Evolutionary conservation across 176 grass and related monocot genomes (phyloP).

Genomic region (Oryza punctata): DNA sequence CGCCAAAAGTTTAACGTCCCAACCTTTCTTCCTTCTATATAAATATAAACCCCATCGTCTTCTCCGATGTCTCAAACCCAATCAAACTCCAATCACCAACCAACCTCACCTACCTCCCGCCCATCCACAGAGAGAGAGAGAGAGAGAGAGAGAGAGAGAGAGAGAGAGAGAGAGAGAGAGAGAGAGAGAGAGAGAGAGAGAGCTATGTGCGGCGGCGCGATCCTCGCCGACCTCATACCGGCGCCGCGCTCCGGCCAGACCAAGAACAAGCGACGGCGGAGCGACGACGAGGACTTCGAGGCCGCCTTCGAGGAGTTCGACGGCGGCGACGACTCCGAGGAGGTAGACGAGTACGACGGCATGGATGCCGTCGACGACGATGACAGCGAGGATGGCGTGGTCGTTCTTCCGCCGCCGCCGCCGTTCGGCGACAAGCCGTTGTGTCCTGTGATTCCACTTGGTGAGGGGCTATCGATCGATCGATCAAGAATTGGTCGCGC

Average conservation of each 20-base stretch:
- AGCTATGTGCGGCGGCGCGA: conserved; percentile 16
- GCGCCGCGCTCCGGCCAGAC: background rate
- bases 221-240: conserved; percentile 10
- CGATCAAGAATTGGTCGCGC: background rate
- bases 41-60: background rate
- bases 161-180: no score
- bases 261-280: conserved; percentile 9
- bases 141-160: no score
- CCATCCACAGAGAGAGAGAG: no score
- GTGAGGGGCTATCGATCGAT: background rate
- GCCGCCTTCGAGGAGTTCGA: conserved; percentile 23
- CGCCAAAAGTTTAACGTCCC: background rate
- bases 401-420: background rate
- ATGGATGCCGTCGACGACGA: background rate
- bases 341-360: background rate
- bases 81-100: background rate
- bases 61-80: background rate
- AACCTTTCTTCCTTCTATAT: background rate
- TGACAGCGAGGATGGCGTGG: background rate
- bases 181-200: no score
- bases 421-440: background rate
- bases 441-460: conserved; percentile 2
- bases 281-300: background rate
- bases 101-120: background rate
- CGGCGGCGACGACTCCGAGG: background rate